These are phyloP conservation scores for Globisporangium echinulatum DNA, from an alignment of 352 stramenopile genomes.

Conservation along the genomic window DNA sequence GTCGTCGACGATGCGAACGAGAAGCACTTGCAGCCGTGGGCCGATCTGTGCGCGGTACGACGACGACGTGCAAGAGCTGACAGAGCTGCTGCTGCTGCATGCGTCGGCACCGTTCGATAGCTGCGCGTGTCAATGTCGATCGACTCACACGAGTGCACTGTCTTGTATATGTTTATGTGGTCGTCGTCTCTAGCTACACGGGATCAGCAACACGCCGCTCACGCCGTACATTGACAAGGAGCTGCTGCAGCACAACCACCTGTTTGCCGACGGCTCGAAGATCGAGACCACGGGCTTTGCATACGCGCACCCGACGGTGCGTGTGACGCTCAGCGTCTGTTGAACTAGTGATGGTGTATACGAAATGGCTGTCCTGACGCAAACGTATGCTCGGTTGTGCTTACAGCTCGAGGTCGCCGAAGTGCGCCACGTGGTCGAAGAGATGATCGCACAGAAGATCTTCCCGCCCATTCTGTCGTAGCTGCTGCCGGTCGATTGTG, in stretches of 20 bases:
- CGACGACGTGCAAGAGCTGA: neutral
- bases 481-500: too few relatives aligned
- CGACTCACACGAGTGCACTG: conserved; percentile 1
- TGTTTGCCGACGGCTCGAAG: conserved; percentile 70
- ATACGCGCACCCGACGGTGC: conserved; percentile 69
- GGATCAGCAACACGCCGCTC: conserved; percentile 78
- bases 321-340: neutral
- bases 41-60: conserved; percentile 67
- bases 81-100: neutral
- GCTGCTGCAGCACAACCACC: conserved; percentile 77
- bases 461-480: conserved; percentile 69
- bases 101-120: neutral
- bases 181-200: conserved; percentile 38
- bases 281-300: conserved; percentile 72
- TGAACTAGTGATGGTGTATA: neutral
- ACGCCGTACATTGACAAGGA: conserved; percentile 88
- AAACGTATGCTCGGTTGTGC: neutral
- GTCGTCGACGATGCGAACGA: conserved; percentile 88
- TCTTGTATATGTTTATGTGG: neutral
- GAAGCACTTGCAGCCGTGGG: conserved; percentile 87
- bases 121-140: neutral
- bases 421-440: conserved; percentile 53
- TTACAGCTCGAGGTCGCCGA: conserved; percentile 49
- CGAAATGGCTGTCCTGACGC: neutral
- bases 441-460: conserved; percentile 75